Evolutionary conservation across 176 grass and related monocot genomes (phyloP), one percentile per base, ranked within the genome.

Genomic region (Oryza punctata): DNA sequence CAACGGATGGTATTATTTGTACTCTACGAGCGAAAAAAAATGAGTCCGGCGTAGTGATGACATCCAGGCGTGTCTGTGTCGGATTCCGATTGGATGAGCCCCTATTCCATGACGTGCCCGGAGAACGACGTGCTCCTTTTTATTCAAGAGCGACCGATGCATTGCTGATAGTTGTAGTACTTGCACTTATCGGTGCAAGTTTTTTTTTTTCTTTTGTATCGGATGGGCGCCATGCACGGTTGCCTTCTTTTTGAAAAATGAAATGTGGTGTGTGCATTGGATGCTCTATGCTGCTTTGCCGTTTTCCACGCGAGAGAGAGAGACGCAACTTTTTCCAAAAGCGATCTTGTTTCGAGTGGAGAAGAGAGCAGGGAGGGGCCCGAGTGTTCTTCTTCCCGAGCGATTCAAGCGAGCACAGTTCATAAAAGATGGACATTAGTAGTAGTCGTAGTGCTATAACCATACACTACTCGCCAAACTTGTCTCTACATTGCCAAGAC

Each of bases 251-350:
- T 4, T 2, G 10, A 12, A 7, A 33, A 14, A 30, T 10, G 49
- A 14, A 3, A n/a, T 30, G 32, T 1, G 19, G 2, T 7, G 7
- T 61, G 7, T 24, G 64, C 87, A 85, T 88, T 81, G 87, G 87
- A 85, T 89, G 45, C 87, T 66, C 46, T 54, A 8, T 61, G n/a
- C 21, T 13, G 33, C 0, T 13, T 13, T 13, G 23, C 29, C 14
- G 35, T 33, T 67, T 19, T 77, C 30, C 24, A 72, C 12, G 52
- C 77, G 0, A 40, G 63, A 0, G 2, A 61, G 21, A 24, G 41
- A 21, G 82, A 14, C 44, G 35, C 8, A 24, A 38, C 72, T 67
- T 86, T 81, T 73, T 25, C 21, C 33, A 67, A 70, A 82, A 59
- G 67, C 52, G 13, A 10, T 4, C 24, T 12, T 49, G 74, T 14